Conservation (phyloP, 2,329 filamentous ascomycete genomes). For the Diaporthe vexans region DNA sequence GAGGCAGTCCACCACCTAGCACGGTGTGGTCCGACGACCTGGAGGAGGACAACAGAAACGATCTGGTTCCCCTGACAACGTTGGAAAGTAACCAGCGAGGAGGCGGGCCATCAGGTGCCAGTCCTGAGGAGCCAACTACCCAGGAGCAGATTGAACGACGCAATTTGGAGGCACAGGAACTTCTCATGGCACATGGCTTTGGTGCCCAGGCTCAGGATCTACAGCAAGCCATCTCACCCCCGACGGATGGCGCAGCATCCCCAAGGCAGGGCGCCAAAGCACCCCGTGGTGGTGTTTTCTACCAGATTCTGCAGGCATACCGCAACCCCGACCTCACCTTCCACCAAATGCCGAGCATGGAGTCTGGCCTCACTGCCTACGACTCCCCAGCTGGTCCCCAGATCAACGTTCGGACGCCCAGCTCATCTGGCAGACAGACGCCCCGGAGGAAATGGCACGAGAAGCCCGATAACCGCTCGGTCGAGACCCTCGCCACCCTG, state of each 20-base stretch:
- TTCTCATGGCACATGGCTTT: slow-evolving; percentile 32
- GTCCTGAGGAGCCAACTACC: not conserved
- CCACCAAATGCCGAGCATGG: slow-evolving; percentile 49
- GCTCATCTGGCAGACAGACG: slow-evolving; percentile 57
- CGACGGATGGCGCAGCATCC: not conserved
- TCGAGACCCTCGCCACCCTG: slow-evolving; percentile 62
- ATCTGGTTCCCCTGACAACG: not conserved
- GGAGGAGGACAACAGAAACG: slow-evolving; percentile 4
- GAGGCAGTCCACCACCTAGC: slow-evolving; percentile 17
- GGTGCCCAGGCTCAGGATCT: slow-evolving; percentile 18
- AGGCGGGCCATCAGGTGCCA: not conserved
- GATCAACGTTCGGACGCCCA: slow-evolving; percentile 47
- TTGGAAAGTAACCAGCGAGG: not conserved
- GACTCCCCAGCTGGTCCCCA: slow-evolving; percentile 39
- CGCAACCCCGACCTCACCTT: slow-evolving; percentile 26
- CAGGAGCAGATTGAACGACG: not conserved
- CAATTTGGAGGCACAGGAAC: slow-evolving; percentile 17
- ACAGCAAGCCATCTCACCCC: not conserved
- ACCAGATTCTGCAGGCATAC: slow-evolving; percentile 29
- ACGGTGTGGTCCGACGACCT: slow-evolving; percentile 14
- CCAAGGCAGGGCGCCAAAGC: not conserved
- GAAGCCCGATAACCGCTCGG: slow-evolving; percentile 56
- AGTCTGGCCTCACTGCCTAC: slow-evolving; percentile 24
- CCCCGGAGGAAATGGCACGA: slow-evolving; percentile 65
- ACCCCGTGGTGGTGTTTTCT: slow-evolving; percentile 25